Evolutionary conservation across 345 rosid species (phyloP).

Genomic region (Microcos paniculata): DNA sequence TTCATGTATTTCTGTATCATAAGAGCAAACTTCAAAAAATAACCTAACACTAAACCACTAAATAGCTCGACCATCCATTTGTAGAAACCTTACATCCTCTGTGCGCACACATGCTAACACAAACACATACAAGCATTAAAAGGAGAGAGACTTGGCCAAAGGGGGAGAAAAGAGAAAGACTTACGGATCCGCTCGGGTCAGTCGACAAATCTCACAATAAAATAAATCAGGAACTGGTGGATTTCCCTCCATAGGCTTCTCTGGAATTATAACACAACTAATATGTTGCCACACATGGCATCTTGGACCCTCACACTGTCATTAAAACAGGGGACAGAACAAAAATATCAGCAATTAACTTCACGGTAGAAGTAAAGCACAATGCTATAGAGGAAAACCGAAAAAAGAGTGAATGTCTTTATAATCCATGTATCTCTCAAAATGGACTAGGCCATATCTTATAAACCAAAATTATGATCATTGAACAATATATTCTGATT

Average conservation of each 20-base stretch:
- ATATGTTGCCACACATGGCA: constrained; percentile 86
- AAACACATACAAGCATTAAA: neutral
- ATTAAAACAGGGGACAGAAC: neutral
- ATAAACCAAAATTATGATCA: neutral
- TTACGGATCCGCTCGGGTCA: constrained; percentile 97
- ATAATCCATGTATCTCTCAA: neutral
- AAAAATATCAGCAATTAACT: neutral
- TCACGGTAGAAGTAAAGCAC: neutral
- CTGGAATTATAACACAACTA: constrained; percentile 75
- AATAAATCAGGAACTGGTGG: constrained; percentile 66
- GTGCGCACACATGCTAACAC: neutral
- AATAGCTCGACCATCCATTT: neutral
- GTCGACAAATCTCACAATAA: constrained; percentile 90
- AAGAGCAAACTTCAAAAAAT: neutral
- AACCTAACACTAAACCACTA: neutral
- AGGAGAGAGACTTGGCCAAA: neutral
- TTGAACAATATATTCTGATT: neutral
- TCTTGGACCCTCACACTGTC: constrained; percentile 79
- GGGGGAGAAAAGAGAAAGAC: constrained; percentile 23
- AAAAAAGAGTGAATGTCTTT: neutral
- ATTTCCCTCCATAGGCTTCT: constrained; percentile 66
- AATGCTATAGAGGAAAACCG: neutral
- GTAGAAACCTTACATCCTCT: neutral
- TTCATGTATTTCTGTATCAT: neutral
- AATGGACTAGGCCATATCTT: neutral